These are phyloP conservation scores for Rhizoclosmatium sp. DNA, from an alignment of 192 early-diverging fungal genomes.

Conservation along the genomic window DNA sequence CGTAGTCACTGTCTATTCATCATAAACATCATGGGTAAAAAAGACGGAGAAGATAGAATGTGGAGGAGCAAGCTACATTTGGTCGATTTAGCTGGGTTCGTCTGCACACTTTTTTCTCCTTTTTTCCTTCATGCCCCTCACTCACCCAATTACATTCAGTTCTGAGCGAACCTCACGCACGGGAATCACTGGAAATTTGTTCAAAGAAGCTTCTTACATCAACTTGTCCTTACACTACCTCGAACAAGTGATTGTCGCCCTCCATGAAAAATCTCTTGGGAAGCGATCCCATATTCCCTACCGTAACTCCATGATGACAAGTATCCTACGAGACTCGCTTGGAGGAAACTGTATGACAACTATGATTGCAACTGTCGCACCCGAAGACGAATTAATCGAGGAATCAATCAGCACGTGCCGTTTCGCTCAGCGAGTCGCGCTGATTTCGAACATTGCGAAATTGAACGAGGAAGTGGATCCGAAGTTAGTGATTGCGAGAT, in stretches of 20 bases:
- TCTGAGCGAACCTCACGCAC: constrained; percentile 65
- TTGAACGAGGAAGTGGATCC: constrained; percentile 71
- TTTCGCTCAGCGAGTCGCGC: constrained; percentile 68
- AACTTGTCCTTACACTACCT: constrained; percentile 71
- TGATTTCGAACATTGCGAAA: constrained; percentile 60
- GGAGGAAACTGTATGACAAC: constrained; percentile 72
- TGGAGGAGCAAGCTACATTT: constrained; percentile 65
- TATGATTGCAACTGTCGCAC: constrained; percentile 68
- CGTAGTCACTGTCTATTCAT: constrained; percentile 72
- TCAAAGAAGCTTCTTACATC: constrained; percentile 67
- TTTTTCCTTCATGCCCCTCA: constrained; percentile 8
- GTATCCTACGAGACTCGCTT: constrained; percentile 62
- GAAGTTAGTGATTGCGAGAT: constrained; percentile 55
- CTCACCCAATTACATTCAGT: constrained; percentile 25
- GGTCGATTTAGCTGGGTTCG: constrained; percentile 73
- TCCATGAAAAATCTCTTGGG: constrained; percentile 64
- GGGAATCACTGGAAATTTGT: constrained; percentile 62
- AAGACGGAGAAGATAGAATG: constrained; percentile 55
- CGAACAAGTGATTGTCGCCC: constrained; percentile 70
- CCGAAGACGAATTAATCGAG: constrained; percentile 68
- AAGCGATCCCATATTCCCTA: constrained; percentile 67
- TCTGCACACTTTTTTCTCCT: neutral
- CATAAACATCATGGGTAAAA: constrained; percentile 46
- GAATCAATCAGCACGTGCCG: constrained; percentile 74
- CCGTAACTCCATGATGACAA: constrained; percentile 71